Base-by-base conservation (phyloP, 1,284 basidiomycete species). In the Fomitopsis palustris region DNA sequence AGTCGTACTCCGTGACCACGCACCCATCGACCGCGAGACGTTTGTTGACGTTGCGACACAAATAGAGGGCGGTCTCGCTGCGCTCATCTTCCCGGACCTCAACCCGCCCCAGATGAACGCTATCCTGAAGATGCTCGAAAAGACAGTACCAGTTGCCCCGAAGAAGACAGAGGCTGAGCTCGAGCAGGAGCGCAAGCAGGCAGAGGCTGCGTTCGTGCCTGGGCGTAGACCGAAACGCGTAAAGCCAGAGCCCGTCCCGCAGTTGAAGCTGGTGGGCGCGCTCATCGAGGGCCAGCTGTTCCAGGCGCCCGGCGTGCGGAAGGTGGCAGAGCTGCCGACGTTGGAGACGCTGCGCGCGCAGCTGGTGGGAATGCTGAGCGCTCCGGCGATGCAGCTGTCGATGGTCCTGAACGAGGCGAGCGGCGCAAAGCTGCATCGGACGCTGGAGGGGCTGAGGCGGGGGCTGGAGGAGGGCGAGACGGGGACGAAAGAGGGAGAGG, bases 371-470 rank as follows among this genome's bases (percentile, higher is more conserved):
- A 63, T 93, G 71, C 70, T 93, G 62, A 87, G 85, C 60, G 78
- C 86, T 19, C 90, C 90, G 55, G 85, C 84, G 19, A 77, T 80
- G 56, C 89, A 92, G 72, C 73, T 93, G 31, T 83, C 87, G 2
- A 84, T 79, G 54, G 81, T 92, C 39, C 72, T 93, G 58, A 82
- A 82, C 62, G 81, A 89, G 74, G 91, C 90, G 56, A 80, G 86
- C 68, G 91, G 90, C 62, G 90, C 87, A 23, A 82, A 78, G 70
- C 68, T 93, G 68, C 85, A 86, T 59, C 81, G 90, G 76, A 89
- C 88, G 43, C 70, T 93, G 70, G 89, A 93, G 65, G 91, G 91
- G 0, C 77, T 92, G 66, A 87, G 85, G 76, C 86, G 86, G 74
- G 81, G 86, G 37, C 71, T 92, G 67, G 89, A 91, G 74, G 86